Conservation (phyloP, 2,329 filamentous ascomycete species). For the Monosporascus cannonballus region DNA sequence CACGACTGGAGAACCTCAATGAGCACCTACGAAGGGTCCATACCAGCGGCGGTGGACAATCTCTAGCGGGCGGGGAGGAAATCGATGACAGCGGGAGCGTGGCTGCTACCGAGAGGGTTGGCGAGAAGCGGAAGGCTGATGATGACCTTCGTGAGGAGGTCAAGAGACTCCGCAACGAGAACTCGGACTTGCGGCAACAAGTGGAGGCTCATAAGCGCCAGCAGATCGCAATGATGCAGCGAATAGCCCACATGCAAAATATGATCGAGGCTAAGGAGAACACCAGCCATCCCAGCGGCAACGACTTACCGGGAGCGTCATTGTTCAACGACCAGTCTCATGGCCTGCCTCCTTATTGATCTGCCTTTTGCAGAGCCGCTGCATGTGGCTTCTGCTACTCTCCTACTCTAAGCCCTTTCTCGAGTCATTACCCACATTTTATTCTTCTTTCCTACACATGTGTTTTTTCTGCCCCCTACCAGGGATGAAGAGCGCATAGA, state of each 20-base stretch:
- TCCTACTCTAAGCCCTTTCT: no score
- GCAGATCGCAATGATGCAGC: constrained; percentile 18
- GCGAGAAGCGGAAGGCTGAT: constrained; percentile 45
- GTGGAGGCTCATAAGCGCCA: constrained; percentile 43
- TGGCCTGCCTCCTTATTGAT: no score
- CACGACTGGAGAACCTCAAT: constrained; percentile 86
- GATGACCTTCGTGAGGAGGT: constrained; percentile 60
- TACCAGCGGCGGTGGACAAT: constrained; percentile 39
- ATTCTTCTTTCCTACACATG: no score
- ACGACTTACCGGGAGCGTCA: not conserved
- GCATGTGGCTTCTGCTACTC: no score
- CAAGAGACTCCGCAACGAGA: constrained; percentile 61
- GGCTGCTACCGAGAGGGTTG: constrained; percentile 3
- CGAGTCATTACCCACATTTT: no score
- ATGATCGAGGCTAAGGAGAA: not conserved
- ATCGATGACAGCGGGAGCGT: constrained; percentile 30
- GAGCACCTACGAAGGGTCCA: constrained; percentile 93
- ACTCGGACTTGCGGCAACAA: constrained; percentile 49
- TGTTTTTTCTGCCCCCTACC: no score
- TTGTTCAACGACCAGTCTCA: no score
- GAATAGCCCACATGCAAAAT: constrained; percentile 1
- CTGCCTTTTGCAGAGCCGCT: no score
- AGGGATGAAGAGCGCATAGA: no score
- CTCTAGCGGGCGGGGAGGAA: constrained; percentile 28
- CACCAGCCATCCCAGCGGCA: not conserved